Percentiles rank a stretch among this genome's conserved stretches.
Conservation (phyloP, 2,329 filamentous ascomycete genomes). For the Arthrinium puccinioides region DNA sequence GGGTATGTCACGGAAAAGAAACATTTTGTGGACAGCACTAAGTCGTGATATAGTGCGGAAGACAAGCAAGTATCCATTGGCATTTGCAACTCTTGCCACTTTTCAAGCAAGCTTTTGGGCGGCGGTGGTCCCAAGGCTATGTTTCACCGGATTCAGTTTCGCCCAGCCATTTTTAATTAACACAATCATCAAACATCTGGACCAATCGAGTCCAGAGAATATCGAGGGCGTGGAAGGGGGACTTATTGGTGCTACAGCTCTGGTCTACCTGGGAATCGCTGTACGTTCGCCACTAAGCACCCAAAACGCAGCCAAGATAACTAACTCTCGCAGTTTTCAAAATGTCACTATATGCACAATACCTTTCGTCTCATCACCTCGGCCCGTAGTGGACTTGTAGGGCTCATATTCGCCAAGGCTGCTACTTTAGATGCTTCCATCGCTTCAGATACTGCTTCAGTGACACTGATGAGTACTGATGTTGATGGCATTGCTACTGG, state of each 20-base stretch:
- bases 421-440: slow-evolving; percentile 21
- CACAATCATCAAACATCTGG: slow-evolving; percentile 24
- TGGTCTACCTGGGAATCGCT: slow-evolving; percentile 35
- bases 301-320: background rate
- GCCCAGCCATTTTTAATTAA: slow-evolving; percentile 38
- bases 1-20: slow-evolving; percentile 10
- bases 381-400: slow-evolving; percentile 27
- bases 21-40: background rate
- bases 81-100: slow-evolving; percentile 17
- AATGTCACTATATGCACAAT: slow-evolving; percentile 24
- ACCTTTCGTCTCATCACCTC: slow-evolving; percentile 28
- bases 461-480: slow-evolving; percentile 40
- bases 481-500: slow-evolving; percentile 26
- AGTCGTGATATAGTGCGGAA: no score
- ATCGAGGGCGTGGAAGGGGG: slow-evolving; percentile 23
- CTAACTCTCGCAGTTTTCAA: slow-evolving; percentile 12
- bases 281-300: slow-evolving; percentile 16
- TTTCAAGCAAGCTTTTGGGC: slow-evolving; percentile 22
- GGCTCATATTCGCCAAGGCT: slow-evolving; percentile 43
- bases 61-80: slow-evolving; percentile 15
- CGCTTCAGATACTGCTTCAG: slow-evolving; percentile 27
- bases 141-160: slow-evolving; percentile 32
- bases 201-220: slow-evolving; percentile 15
- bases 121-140: slow-evolving; percentile 28
- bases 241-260: slow-evolving; percentile 31